A percentile compares a stretch with the other conserved stretches of the same genome.
Conservation (phyloP, 2,329 filamentous ascomycete species). For the Ophiobolus disseminans region DNA sequence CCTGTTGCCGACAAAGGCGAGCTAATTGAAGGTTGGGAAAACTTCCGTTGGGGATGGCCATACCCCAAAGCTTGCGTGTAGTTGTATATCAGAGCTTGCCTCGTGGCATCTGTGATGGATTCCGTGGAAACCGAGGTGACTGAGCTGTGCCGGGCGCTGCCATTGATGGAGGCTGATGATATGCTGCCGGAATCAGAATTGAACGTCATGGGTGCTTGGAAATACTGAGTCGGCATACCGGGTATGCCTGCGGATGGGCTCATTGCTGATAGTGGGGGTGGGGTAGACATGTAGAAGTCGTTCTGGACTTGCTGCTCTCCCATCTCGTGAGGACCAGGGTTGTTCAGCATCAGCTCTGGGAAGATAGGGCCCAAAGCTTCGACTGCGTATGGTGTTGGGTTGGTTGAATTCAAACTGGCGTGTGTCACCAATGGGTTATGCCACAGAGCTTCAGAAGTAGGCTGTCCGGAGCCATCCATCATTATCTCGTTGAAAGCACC, state of each 20-base stretch:
- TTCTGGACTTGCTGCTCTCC: slow-evolving; percentile 71
- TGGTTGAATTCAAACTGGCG: slow-evolving; percentile 69
- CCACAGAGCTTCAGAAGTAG: slow-evolving; percentile 49
- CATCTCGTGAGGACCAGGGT: slow-evolving; percentile 78
- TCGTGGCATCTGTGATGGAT: slow-evolving; percentile 70
- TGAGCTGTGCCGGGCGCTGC: slow-evolving; percentile 68
- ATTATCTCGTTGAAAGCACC: slow-evolving; percentile 90
- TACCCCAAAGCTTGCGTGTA: slow-evolving; percentile 66
- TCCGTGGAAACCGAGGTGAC: slow-evolving; percentile 68
- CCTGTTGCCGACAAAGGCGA: slow-evolving; percentile 56
- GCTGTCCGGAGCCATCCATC: slow-evolving; percentile 71
- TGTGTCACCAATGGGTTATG: slow-evolving; percentile 66
- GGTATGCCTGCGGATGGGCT: slow-evolving; percentile 72
- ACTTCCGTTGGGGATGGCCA: slow-evolving; percentile 61
- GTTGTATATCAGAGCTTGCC: slow-evolving; percentile 67
- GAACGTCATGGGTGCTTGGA: slow-evolving; percentile 72
- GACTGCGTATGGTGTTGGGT: slow-evolving; percentile 72
- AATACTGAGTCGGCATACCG: slow-evolving; percentile 65
- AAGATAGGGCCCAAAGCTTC: slow-evolving; percentile 78
- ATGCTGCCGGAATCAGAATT: slow-evolving; percentile 70
- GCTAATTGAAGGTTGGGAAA: slow-evolving; percentile 64
- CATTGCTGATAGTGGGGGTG: slow-evolving; percentile 76
- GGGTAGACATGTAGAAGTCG: slow-evolving; percentile 80
- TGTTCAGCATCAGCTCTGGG: slow-evolving; percentile 70
- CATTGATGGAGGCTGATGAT: slow-evolving; percentile 72